Base-by-base conservation (phyloP, 1,139 yeast species). In the Candida tunisiensis region DNA sequence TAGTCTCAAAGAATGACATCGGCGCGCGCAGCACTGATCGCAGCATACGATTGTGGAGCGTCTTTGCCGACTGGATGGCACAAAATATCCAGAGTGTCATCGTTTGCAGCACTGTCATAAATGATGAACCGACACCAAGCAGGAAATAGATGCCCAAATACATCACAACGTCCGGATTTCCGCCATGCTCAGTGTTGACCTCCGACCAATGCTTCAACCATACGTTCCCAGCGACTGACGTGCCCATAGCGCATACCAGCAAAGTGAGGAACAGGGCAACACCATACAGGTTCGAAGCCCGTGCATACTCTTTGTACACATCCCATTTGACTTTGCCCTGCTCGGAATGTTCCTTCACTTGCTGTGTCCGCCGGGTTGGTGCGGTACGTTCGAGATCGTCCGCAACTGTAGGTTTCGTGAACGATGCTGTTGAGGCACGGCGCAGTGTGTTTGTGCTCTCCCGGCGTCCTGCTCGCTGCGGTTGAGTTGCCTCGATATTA, bases 171-270 rank as follows among this genome's bases (percentile, higher is more conserved):
- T 71, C 49, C 3, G 93, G 93, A 47, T 85, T 85, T 32, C 55
- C 57, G 15, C 88, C 91, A 24, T 57, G 49, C 25, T 51, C 57
- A 4, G 83, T 64, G 47, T 88, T 88, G 20, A 77, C 69, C 47
- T 88, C 98, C 7, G 96, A 82, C 98, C 98, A 91, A 49, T 82
- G 85, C 49, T 88, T 88, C 44, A 88, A 68, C 98, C 98, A 88
- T 28, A 88, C 66, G 45, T 74, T 82, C 24, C 85, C 65, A 27
- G 57, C 51, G 24, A 73, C 79, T 31, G 71, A 65, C 25, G 78
- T 49, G 13, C 66, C 55, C 65, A 73, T 77, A 1, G 83, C 63
- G 5, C 57, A 27, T 13, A 74, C 44, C 24, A 53, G 34, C 28
- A 53, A 37, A 8, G 49, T 30, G 31, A 80, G 45, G 45, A 74